phyloP scores from a whole-genome alignment of 2,329 filamentous ascomycete genomes.

The Cladosporium velox region DNA sequence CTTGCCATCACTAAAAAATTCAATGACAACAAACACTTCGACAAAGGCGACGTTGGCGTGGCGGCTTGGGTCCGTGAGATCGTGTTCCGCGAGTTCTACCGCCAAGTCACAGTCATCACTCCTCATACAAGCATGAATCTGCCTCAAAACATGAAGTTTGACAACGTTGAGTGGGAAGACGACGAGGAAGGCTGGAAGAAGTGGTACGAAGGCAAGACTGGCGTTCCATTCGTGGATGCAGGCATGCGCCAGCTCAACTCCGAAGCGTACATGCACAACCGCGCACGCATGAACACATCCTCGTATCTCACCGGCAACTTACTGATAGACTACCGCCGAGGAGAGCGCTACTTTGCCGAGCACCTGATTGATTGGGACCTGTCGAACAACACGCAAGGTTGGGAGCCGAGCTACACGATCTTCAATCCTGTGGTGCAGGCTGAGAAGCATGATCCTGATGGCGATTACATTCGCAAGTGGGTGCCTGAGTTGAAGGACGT shows the following conservation, averaged over 20 bases:
- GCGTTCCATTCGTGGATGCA: constrained; percentile 54
- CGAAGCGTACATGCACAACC: constrained; percentile 56
- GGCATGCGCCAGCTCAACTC: constrained; percentile 54
- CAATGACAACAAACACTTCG: constrained; percentile 50
- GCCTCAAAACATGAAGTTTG: constrained; percentile 55
- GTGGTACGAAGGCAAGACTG: constrained; percentile 51
- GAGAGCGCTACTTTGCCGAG: constrained; percentile 55
- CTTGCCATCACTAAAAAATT: constrained; percentile 44
- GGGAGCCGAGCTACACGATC: constrained; percentile 54
- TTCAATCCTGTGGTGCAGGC: constrained; percentile 72
- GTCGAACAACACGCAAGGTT: constrained; percentile 54
- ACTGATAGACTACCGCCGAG: constrained; percentile 52
- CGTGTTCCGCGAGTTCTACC: constrained; percentile 54
- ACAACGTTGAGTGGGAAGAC: constrained; percentile 54
- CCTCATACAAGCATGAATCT: constrained; percentile 54
- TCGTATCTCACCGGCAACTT: constrained; percentile 53
- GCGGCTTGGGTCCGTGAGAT: constrained; percentile 54
- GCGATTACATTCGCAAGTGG: constrained; percentile 81
- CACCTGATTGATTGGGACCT: constrained; percentile 52
- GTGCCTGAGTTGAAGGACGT: constrained; percentile 68
- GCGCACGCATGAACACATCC: constrained; percentile 53
- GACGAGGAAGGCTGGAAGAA: constrained; percentile 53
- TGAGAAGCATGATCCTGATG: constrained; percentile 79
- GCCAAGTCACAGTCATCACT: constrained; percentile 49
- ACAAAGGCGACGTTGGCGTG: constrained; percentile 38